A percentile compares a stretch with the other conserved stretches of the same genome.
phyloP scores from a whole-genome alignment of 1,139 yeast species.

The Scheffersomyces lignicola region DNA sequence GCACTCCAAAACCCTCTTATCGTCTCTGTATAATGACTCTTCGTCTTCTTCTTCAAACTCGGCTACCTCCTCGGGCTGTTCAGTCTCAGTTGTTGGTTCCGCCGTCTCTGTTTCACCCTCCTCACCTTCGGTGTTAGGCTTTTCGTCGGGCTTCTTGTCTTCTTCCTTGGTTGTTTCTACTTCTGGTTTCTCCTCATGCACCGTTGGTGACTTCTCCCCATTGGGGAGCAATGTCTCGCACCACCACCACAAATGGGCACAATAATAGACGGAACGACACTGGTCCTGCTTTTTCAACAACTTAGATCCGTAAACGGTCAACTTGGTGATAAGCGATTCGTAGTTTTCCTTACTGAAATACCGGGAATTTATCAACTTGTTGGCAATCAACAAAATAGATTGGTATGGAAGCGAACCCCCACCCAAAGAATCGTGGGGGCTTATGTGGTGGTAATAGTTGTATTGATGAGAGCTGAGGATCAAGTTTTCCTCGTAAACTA shows the following conservation, averaged over 20 bases:
- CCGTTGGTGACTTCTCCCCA: slow-evolving; percentile 28
- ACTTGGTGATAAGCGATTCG: slow-evolving; percentile 77
- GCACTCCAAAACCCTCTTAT: slow-evolving; percentile 49
- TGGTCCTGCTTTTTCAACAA: slow-evolving; percentile 90
- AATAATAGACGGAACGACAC: slow-evolving; percentile 83
- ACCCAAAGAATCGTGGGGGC: slow-evolving; percentile 40
- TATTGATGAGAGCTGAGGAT: slow-evolving; percentile 21
- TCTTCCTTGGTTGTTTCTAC: slow-evolving; percentile 41
- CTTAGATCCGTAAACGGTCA: slow-evolving; percentile 86
- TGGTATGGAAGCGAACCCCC: slow-evolving; percentile 42
- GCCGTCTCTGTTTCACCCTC: slow-evolving; percentile 7
- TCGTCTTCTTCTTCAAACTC: slow-evolving; percentile 12
- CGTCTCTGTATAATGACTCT: slow-evolving; percentile 29
- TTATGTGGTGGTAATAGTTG: slow-evolving; percentile 16
- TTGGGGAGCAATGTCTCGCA: slow-evolving; percentile 42
- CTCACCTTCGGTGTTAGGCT: slow-evolving; percentile 11
- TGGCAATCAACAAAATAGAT: slow-evolving; percentile 50
- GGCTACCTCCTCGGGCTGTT: slow-evolving; percentile 8
- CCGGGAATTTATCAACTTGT: slow-evolving; percentile 60
- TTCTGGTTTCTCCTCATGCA: slow-evolving; percentile 11
- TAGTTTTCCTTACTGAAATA: slow-evolving; percentile 64
- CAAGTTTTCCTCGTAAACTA: slow-evolving; percentile 79
- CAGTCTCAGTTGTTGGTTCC: slow-evolving; percentile 8
- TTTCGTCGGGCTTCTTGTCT: slow-evolving; percentile 26
- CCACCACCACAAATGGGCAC: slow-evolving; percentile 96